Evolutionary conservation across 805 yeast genomes (phyloP), one percentile per base, ranked within the genome.

Genomic region (Starmerella bacillaris): DNA sequence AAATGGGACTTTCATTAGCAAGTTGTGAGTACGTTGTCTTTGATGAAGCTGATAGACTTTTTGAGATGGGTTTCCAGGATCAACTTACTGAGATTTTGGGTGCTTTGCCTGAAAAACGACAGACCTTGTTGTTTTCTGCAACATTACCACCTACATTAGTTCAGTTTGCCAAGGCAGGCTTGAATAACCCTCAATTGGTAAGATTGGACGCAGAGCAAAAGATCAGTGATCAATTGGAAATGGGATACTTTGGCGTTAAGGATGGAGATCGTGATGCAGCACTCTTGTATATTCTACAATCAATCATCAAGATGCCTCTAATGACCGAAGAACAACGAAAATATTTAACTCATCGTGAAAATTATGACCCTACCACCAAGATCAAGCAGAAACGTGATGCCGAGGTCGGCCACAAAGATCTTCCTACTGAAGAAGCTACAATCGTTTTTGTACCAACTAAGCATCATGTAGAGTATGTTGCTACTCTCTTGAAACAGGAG

Each of bases 81-180:
- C 95, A 86, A 51, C 65, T 86, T 51, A 82, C 78, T 51, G 96
- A 86, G 55, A 66, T 89, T 45, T 58, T 89, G 31, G 86, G 82
- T 1, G 65, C 89, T 1, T 64, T 89, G 39, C 94, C 96, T 0
- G 56, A 79, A 15, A 63, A 64, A 20, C 71, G 96, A 52, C 98
- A 89, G 57, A 77, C 94, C 0, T 61, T 89, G 27, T 63, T 89
- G 46, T 89, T 89, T 47, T 79, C 94, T 27, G 99, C 99, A 2
- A 89, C 99, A 0, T 67, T 89, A 36, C 99, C 99, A 7, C 71
- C 75, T 40, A 71, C 86, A 0, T 67, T 89, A 47, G 94, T 89
- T 18, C 95, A 86, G 49, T 89, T 89, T 60, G 98, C 98, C 35
- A 83, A 84, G 53, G 96, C 96, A 4, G 99, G 99, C 5, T 65